Evolutionary conservation across 306 rosid genomes (phyloP).

Genomic region (Delonix regia): DNA sequence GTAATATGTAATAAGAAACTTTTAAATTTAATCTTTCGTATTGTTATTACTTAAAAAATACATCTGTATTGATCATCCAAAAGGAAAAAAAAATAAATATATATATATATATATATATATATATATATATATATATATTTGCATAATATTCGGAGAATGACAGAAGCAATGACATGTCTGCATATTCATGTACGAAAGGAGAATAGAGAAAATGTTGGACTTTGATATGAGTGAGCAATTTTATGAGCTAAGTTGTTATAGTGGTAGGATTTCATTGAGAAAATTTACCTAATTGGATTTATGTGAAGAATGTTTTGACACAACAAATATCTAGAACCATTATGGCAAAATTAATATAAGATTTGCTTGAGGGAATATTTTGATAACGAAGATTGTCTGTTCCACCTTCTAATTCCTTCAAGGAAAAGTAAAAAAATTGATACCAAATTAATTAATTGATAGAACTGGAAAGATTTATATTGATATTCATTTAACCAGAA

Average conservation of each 20-base stretch:
- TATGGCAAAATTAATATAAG: background rate
- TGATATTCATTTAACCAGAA: too few species aligned
- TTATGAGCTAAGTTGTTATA: background rate
- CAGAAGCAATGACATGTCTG: background rate
- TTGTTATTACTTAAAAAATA: too few species aligned
- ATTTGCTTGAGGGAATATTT: background rate
- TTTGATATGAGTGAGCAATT: slow-evolving; percentile 9
- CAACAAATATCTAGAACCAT: background rate
- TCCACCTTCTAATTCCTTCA: too few species aligned
- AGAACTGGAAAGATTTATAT: too few species aligned
- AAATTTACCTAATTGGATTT: background rate
- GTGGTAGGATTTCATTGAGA: background rate
- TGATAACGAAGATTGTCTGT: background rate
- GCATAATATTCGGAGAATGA: background rate
- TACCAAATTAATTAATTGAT: too few species aligned
- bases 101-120: too few species aligned
- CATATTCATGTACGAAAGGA: background rate
- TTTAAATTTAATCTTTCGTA: too few species aligned
- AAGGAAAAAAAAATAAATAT: too few species aligned
- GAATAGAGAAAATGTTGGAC: background rate
- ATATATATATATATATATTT: too few species aligned
- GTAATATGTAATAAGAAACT: too few species aligned
- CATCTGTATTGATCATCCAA: too few species aligned
- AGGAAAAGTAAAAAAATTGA: too few species aligned
- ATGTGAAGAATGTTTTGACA: background rate